These are phyloP conservation scores for Hebeloma cylindrosporum DNA, from an alignment of 768 basidiomycete genomes.

Conservation along the genomic window DNA sequence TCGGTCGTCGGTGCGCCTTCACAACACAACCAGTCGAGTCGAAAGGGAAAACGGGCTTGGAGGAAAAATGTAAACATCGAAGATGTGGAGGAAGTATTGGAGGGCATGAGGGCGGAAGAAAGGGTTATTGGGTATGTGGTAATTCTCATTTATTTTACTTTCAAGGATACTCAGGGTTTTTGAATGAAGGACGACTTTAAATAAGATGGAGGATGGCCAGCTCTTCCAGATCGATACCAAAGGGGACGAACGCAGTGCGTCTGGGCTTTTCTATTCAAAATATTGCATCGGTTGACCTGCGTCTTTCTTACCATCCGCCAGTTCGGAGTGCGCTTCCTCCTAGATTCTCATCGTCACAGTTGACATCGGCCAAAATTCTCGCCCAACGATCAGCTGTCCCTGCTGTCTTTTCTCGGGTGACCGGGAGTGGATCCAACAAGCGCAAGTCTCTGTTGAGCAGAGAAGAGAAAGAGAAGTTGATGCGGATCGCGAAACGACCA, in stretches of 20 bases:
- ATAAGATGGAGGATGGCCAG: constrained; percentile 68
- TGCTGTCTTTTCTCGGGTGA: constrained; percentile 62
- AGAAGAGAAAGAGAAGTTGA: constrained; percentile 73
- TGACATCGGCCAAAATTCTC: constrained; percentile 79
- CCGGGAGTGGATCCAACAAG: constrained; percentile 40
- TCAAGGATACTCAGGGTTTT: background rate
- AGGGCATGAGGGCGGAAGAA: constrained; percentile 79
- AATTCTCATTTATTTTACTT: constrained; percentile 1
- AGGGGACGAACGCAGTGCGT: constrained; percentile 73
- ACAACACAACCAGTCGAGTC: constrained; percentile 65
- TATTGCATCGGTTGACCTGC: background rate
- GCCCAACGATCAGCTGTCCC: constrained; percentile 86
- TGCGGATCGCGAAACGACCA: constrained; percentile 73
- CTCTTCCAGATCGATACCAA: constrained; percentile 79
- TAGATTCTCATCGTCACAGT: constrained; percentile 49
- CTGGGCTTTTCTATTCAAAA: background rate
- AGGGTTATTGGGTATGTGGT: constrained; percentile 68
- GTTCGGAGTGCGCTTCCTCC: constrained; percentile 63
- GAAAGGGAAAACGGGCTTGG: constrained; percentile 94
- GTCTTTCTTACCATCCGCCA: constrained; percentile 23
- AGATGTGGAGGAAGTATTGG: constrained; percentile 74
- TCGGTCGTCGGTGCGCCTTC: constrained; percentile 54
- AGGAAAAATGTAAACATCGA: constrained; percentile 88
- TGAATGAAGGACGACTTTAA: constrained; percentile 51
- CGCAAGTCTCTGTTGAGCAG: constrained; percentile 48